Conservation (phyloP, 768 basidiomycete species). For the Mycena epipterygia region DNA sequence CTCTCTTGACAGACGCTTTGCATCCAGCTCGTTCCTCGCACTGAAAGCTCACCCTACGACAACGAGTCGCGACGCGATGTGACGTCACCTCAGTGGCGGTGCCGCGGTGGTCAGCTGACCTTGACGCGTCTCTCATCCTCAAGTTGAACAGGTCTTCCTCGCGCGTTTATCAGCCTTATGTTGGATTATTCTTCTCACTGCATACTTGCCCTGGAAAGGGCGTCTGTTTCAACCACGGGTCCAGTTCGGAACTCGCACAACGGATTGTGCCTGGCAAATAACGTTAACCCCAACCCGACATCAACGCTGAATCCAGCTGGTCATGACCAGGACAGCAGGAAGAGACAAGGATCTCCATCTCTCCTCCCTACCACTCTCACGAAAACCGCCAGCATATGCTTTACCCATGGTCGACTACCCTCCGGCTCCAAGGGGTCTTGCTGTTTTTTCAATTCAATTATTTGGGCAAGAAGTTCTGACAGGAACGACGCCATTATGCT, state of each 20-base stretch:
- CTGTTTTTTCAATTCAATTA: not conserved
- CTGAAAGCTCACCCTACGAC: too few relatives aligned
- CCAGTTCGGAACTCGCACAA: not conserved
- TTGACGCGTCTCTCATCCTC: too few relatives aligned
- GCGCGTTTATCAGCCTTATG: not conserved
- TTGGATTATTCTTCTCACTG: not conserved
- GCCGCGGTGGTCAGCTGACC: too few relatives aligned
- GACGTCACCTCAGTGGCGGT: too few relatives aligned
- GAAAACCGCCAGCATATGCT: not conserved
- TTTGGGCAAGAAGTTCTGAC: not conserved
- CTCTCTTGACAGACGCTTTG: too few relatives aligned
- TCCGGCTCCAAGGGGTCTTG: not conserved
- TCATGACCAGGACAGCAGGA: not conserved
- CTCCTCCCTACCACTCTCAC: not conserved
- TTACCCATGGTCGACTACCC: not conserved
- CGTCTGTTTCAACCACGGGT: not conserved
- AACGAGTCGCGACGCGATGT: too few relatives aligned
- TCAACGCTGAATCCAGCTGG: not conserved
- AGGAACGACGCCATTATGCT: not conserved
- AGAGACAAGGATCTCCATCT: not conserved
- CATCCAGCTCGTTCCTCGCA: too few relatives aligned
- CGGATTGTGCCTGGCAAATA: not conserved
- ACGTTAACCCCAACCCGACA: not conserved
- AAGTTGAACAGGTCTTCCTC: too few relatives aligned
- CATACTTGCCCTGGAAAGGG: not conserved